Evolutionary conservation across 2,329 filamentous ascomycete genomes (phyloP), one percentile per base, ranked within the genome.

Genomic region (Talaromyces sp.): DNA sequence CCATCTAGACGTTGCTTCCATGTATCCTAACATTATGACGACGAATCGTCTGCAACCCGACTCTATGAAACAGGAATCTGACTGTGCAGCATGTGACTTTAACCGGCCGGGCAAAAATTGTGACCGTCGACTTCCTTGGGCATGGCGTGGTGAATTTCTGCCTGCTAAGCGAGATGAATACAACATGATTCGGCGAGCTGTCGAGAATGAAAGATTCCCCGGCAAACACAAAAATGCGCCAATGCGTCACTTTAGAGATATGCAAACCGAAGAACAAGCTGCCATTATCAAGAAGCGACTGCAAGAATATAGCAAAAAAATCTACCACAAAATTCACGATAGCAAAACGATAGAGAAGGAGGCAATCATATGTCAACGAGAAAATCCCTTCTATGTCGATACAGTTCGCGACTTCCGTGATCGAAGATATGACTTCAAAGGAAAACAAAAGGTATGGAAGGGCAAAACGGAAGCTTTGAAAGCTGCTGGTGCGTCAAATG

Each of bases 1-100:
- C 79, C 95, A 99, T 84, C 83, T 99, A 80, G 95, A 99, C 74
- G 96, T 99, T 66, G 95, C 95, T 19, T 97, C 95, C 66, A 99
- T 99, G 95, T 99, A 99, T 76, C 95, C 95, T 10, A 99, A 99
- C 78, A 99, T 99, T 76, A 99, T 99, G 96, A 99, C 96, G 1
- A 99, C 95, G 1, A 99, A 99, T 77, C 90, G 95, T 76, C 80
- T 99, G 56, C 95, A 99, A 71, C 95, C 95, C 0, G 95, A 99
- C 77, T 98, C 95, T n/a, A 96, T 99, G 93, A 96, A 99, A 62
- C 84, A 94, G 57, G 96, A 99, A 75, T 92, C 93, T 0, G 92
- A 97, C 72, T 99, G 96, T 73, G 95, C 95, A 2, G 93, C 95
- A 11, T 99, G 96, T 78, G 96, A 99, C 76, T 99, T 99, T 83